Conservation (phyloP, 2,329 filamentous ascomycete genomes). For the Xylaria sp. region DNA sequence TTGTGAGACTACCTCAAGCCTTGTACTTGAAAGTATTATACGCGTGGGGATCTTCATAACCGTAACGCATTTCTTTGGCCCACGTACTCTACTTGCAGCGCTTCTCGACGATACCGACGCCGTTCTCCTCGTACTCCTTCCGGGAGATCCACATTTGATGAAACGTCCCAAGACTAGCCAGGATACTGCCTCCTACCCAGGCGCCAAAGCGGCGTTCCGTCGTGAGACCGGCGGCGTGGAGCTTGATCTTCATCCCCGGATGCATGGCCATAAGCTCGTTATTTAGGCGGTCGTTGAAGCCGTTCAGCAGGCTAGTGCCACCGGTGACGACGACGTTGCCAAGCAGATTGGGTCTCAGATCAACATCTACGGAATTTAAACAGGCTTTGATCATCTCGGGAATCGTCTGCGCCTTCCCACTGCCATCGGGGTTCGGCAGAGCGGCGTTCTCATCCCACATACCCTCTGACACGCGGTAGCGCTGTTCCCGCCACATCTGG, state of each 20-base stretch:
- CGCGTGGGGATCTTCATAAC: constrained; percentile 66
- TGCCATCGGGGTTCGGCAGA: constrained; percentile 58
- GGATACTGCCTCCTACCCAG: constrained; percentile 96
- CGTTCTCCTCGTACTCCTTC: constrained; percentile 98
- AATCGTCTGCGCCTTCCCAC: constrained; percentile 77
- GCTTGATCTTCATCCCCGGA: constrained; percentile 85
- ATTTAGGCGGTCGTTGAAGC: constrained; percentile 91
- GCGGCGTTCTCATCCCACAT: constrained; percentile 89
- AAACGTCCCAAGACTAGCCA: constrained; percentile 95
- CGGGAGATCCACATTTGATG: constrained; percentile 99
- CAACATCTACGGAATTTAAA: constrained; percentile 84
- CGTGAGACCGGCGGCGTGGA: constrained; percentile 86
- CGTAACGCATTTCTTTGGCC: constrained; percentile 80
- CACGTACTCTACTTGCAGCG: constrained; percentile 77
- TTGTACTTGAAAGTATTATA: constrained; percentile 11
- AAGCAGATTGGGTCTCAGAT: constrained; percentile 84
- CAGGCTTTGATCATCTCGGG: constrained; percentile 83
- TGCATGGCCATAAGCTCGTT: constrained; percentile 84
- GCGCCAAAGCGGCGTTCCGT: constrained; percentile 91
- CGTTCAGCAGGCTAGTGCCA: constrained; percentile 85
- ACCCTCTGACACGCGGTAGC: constrained; percentile 86
- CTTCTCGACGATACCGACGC: constrained; percentile 90
- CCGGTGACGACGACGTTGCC: constrained; percentile 94
- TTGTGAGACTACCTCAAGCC: constrained; percentile 15
- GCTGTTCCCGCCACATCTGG: constrained; percentile 90